Evolutionary conservation across 75 land plant genomes (phyloP).

Genomic region (Cryptomeria japonica): DNA sequence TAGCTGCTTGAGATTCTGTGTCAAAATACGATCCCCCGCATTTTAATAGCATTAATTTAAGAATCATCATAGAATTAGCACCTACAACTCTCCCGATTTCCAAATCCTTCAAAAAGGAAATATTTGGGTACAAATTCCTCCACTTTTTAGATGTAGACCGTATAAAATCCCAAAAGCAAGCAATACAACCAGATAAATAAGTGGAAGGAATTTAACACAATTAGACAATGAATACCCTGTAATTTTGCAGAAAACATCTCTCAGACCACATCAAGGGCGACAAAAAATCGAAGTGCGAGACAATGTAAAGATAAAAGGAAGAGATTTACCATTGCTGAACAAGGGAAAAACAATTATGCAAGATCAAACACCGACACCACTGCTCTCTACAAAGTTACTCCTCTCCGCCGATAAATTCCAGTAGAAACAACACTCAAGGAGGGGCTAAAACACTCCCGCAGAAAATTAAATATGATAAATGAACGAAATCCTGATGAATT

Average conservation of each 20-base stretch:
- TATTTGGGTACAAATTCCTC: background rate
- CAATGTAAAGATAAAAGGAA: background rate
- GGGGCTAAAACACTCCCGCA: background rate
- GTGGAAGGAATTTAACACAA: no score
- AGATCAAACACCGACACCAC: no score
- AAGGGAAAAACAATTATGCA: background rate
- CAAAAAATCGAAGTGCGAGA: background rate
- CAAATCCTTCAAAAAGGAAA: background rate
- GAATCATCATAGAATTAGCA: background rate
- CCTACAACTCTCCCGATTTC: background rate
- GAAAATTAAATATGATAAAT: no score
- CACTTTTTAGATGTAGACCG: background rate
- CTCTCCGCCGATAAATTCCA: background rate
- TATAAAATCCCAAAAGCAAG: background rate
- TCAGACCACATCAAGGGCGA: background rate
- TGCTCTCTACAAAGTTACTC: background rate
- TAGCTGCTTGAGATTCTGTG: background rate
- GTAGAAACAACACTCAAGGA: background rate
- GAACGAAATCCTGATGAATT: background rate
- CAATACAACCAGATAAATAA: no score
- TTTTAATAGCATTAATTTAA: background rate
- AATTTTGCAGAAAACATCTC: background rate
- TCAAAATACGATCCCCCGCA: background rate
- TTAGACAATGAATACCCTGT: no score
- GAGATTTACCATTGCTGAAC: background rate